Percentiles rank a stretch among this genome's conserved stretches.
phyloP scores from a whole-genome alignment of 768 basidiomycete genomes.

The Ramaria sp. region DNA sequence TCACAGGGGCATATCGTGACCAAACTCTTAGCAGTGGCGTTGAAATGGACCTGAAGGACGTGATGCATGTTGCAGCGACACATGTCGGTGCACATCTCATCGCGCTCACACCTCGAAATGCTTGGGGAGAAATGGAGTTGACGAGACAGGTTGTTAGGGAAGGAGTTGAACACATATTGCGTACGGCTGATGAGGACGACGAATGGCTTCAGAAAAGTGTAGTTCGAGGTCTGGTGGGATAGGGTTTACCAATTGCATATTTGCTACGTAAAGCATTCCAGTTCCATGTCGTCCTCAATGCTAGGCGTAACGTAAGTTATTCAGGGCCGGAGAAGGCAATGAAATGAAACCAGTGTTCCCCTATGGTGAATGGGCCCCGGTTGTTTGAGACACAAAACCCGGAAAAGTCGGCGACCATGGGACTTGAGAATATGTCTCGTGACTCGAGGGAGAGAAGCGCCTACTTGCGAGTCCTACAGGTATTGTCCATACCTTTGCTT shows the following conservation, averaged over 20 bases:
- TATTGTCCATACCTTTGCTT: no score
- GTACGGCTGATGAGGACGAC: slow-evolving; percentile 10
- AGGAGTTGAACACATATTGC: slow-evolving; percentile 35
- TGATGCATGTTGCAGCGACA: slow-evolving; percentile 18
- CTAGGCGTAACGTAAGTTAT: no score
- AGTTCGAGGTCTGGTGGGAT: not conserved
- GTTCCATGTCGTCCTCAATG: no score
- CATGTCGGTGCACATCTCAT: slow-evolving; percentile 50
- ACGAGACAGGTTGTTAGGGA: slow-evolving; percentile 38
- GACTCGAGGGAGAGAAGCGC: no score
- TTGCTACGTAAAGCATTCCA: no score
- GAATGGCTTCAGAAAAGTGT: slow-evolving; percentile 9
- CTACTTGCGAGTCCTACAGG: no score
- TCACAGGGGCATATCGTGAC: slow-evolving; percentile 35
- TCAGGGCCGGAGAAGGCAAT: no score
- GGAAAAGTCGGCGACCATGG: no score
- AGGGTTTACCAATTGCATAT: not conserved
- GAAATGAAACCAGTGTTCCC: no score
- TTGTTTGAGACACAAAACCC: no score
- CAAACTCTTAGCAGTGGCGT: slow-evolving; percentile 16
- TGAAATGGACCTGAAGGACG: not conserved
- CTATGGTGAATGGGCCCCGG: no score
- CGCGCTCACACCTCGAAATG: slow-evolving; percentile 34
- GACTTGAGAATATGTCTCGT: no score
- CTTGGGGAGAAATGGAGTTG: slow-evolving; percentile 38